phyloP scores from a whole-genome alignment of 805 yeast species.

The Starmerella vaccinii region DNA sequence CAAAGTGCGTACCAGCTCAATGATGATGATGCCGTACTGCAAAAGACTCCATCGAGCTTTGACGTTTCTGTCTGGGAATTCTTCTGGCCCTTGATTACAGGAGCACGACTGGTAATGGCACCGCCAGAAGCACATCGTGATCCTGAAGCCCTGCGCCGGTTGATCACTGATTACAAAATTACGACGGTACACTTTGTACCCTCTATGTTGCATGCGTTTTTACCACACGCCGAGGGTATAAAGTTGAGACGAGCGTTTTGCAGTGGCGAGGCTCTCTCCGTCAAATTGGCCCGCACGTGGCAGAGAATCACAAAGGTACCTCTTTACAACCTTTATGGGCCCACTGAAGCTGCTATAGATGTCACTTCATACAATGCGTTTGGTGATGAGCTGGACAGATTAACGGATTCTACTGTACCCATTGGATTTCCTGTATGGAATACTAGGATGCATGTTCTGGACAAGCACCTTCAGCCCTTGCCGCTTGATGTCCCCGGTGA shows the following conservation, averaged over 20 bases:
- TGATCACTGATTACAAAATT: constrained; percentile 4
- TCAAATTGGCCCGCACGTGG: constrained; percentile 8
- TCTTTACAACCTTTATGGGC: constrained; percentile 17
- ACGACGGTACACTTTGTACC: constrained; percentile 20
- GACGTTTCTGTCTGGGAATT: constrained; percentile 21
- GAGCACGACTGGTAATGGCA: constrained; percentile 14
- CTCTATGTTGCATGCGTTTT: constrained; percentile 14
- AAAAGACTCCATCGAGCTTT: constrained; percentile 18
- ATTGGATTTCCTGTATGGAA: constrained; percentile 19
- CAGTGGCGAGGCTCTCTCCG: constrained; percentile 17
- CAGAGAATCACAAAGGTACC: constrained; percentile 8
- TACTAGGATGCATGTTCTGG: constrained; percentile 13
- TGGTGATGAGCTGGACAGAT: not conserved
- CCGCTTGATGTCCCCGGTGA: constrained; percentile 28
- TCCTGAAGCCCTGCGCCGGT: not conserved
- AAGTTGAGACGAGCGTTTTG: constrained; percentile 10
- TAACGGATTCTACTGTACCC: constrained; percentile 1
- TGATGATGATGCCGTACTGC: constrained; percentile 7
- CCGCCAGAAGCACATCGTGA: constrained; percentile 19
- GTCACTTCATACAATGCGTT: constrained; percentile 12
- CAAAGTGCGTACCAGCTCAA: constrained; percentile 10
- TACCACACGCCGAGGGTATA: not conserved
- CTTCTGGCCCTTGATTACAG: constrained; percentile 17
- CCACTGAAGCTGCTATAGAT: constrained; percentile 21
- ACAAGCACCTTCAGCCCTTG: constrained; percentile 9